Conservation (phyloP, 163 green algal species). For the Coccomyxa subellipsoidea region DNA sequence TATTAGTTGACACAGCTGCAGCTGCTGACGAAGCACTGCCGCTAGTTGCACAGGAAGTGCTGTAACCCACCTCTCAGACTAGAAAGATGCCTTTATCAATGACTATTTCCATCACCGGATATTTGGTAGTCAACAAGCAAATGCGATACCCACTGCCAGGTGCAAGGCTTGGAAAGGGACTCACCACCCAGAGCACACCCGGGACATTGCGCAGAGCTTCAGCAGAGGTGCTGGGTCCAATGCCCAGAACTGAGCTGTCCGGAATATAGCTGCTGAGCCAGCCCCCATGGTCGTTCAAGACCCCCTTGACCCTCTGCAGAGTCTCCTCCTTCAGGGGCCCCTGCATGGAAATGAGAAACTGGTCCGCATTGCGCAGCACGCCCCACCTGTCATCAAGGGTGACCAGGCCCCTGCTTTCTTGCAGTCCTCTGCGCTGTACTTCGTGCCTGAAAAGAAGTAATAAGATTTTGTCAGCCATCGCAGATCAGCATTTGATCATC, state of each 20-base stretch:
- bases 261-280: conserved; percentile 36
- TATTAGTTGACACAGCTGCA: too few species aligned
- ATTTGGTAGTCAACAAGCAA: not conserved
- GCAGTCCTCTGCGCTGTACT: not conserved
- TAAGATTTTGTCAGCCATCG: not conserved
- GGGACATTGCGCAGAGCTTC: not conserved
- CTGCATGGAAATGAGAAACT: conserved; percentile 32
- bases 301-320: not conserved
- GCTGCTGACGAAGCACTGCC: not conserved
- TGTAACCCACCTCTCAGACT: too few species aligned
- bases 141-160: not conserved
- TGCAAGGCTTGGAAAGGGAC: not conserved
- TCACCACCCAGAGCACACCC: conserved; percentile 26
- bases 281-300: conserved; percentile 16
- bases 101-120: not conserved
- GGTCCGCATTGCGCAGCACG: conserved; percentile 15
- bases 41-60: too few species aligned
- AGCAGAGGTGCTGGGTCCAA: conserved; percentile 13
- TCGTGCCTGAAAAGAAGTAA: not conserved
- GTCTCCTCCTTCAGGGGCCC: not conserved
- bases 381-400: conserved; percentile 25
- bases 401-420: not conserved
- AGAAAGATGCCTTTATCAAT: not conserved
- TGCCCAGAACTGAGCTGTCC: conserved; percentile 28
- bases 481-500: not conserved